Conservation (phyloP, 2,329 filamentous ascomycete species). For the Zopfia rhizophila region DNA sequence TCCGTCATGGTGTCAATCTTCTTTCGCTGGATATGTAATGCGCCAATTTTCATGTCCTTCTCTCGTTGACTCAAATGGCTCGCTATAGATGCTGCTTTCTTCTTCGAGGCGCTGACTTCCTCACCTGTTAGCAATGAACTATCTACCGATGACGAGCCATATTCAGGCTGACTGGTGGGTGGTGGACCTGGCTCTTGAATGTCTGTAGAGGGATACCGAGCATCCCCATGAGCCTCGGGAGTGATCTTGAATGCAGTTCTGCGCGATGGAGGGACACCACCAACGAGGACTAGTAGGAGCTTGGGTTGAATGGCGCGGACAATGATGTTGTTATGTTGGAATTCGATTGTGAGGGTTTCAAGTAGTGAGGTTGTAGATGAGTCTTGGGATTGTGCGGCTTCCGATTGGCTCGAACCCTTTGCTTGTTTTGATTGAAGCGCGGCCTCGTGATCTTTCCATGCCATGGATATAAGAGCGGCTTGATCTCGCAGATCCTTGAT, state of each 20-base stretch:
- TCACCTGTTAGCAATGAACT: slow-evolving; percentile 9
- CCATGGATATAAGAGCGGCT: slow-evolving; percentile 59
- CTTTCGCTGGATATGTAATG: slow-evolving; percentile 60
- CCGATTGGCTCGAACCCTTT: slow-evolving; percentile 11
- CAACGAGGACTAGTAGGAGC: slow-evolving; percentile 60
- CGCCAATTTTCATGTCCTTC: slow-evolving; percentile 49
- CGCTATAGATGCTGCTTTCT: slow-evolving; percentile 40
- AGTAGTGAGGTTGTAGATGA: slow-evolving; percentile 39
- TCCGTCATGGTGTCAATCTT: slow-evolving; percentile 59
- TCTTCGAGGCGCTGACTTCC: slow-evolving; percentile 22
- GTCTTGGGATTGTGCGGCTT: slow-evolving; percentile 13
- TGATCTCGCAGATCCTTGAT: slow-evolving; percentile 61
- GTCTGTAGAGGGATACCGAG: slow-evolving; percentile 48
- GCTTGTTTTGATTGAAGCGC: slow-evolving; percentile 15
- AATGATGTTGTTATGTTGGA: slow-evolving; percentile 57
- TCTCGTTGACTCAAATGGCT: slow-evolving; percentile 52
- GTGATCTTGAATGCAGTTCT: slow-evolving; percentile 55
- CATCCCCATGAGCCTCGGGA: slow-evolving; percentile 53
- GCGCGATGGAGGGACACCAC: slow-evolving; percentile 56
- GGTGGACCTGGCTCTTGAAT: slow-evolving; percentile 12
- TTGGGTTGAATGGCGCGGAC: slow-evolving; percentile 58
- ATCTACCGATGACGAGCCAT: slow-evolving; percentile 16
- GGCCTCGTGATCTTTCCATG: slow-evolving; percentile 58
- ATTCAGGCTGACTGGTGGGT: slow-evolving; percentile 14
- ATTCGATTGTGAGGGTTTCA: slow-evolving; percentile 59